phyloP scores from a whole-genome alignment of 2,329 filamentous ascomycete genomes.

The Sphaceloma murrayae region DNA sequence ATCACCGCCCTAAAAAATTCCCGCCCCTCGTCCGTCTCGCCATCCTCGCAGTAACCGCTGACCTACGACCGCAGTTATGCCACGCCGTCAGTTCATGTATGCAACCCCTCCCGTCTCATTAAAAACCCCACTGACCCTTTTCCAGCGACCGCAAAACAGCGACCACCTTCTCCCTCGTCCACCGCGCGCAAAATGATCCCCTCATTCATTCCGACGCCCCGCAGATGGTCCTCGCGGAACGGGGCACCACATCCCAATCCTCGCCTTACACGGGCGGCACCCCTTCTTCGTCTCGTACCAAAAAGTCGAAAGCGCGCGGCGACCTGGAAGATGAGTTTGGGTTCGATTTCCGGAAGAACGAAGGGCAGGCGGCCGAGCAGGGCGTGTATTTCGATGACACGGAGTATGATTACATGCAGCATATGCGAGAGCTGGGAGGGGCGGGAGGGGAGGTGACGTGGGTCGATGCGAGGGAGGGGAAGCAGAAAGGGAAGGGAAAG shows the following conservation, averaged over 20 bases:
- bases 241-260: constrained; percentile 18
- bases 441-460: constrained; percentile 65
- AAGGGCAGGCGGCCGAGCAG: constrained; percentile 90
- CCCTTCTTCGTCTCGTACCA: constrained; percentile 29
- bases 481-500: constrained; percentile 62
- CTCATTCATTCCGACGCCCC: constrained; percentile 89
- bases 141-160: constrained; percentile 71
- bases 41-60: not conserved
- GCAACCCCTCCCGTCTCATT: constrained; percentile 24
- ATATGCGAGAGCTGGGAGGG: constrained; percentile 71
- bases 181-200: constrained; percentile 94
- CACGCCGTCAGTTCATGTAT: constrained; percentile 64
- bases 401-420: constrained; percentile 98
- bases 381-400: constrained; percentile 93
- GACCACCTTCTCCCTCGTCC: constrained; percentile 86
- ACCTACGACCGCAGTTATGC: constrained; percentile 48
- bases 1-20: constrained; percentile 8
- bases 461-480: constrained; percentile 56
- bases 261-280: constrained; percentile 19
- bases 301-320: constrained; percentile 41
- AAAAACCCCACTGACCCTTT: not conserved
- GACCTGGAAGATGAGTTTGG: constrained; percentile 72
- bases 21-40: not conserved
- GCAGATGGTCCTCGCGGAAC: constrained; percentile 78
- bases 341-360: constrained; percentile 66